Evolutionary conservation across 257 asterid genomes (phyloP), one percentile per base, ranked within the genome.

Genomic region (Lantana camara): DNA sequence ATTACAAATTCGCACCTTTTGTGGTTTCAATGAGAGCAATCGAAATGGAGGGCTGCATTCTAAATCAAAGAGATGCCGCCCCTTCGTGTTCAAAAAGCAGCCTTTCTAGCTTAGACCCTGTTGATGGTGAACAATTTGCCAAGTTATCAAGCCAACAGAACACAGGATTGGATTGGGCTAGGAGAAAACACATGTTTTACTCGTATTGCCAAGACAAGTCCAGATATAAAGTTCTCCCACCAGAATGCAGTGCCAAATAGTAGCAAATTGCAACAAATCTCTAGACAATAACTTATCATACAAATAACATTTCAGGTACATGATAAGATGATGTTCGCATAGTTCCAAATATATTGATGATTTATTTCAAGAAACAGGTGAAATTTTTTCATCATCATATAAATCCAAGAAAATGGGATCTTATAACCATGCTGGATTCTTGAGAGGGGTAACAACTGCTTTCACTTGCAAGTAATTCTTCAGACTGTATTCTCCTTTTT

Each of bases 371-470:
- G 37, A 60, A 61, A 71, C 24, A 16, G 41, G 50, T 45, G 45
- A 52, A 57, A 52, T 24, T 10, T 48, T 56, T 60, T 74, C 72
- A 51, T 74, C 74, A 65, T 73, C 72, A 70, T 42, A 42, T 51
- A 37, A 50, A 23, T 37, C 24, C 59, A 22, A 12, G 61, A 44
- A 37, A 9, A 4, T 51, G 38, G 9, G 60, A 54, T 60, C 45
- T 86, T 79, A 93, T 80, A 94, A 54, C 97, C 99, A 94, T 34
- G 99, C 96, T 7, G 99, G 96, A 65, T 94, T 88, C 74, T 78
- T 81, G 37, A 94, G 52, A 23, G 95, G 23, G 24, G 90, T 87
- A 27, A 83, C 95, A 7, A 94, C 95, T n/a, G 99, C 99, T 73
- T 88, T 94, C 71, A 90, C 97, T 75, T 90, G 95, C 82, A 88